Evolutionary conservation across 352 stramenopile genomes (phyloP), one percentile per base, ranked within the genome.

Genomic region (Phytophthora syringae): DNA sequence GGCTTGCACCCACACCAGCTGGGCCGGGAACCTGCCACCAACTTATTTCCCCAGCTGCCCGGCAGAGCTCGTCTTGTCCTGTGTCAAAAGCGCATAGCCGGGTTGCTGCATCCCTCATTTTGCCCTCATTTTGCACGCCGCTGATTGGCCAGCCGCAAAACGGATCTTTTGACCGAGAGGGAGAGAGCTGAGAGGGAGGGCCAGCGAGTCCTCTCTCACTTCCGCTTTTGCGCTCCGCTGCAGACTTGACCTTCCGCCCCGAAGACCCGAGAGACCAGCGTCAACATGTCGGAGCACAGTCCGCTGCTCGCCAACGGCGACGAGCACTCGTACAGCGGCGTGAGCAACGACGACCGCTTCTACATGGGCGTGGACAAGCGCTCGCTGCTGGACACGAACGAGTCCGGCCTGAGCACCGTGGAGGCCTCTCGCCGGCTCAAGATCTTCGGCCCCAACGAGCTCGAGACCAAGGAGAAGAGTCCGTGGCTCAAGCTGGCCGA

Each of bases 381-480:
- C 51, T 77, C 82, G 58, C 79, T 93, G 28, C 69, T 89, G 25
- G 74, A 90, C 60, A 95, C 85, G 47, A 60, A 67, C 22, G 82
- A 80, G 55, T 71, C 72, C 11, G 94, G 94, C 0, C 76, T 98
- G 2, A 95, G 86, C 40, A 88, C 80, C 0, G 85, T 84, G 22
- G 84, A 98, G 66, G 92, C 88, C 9, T 78, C 77, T 39, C 71
- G 80, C 11, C 74, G 76, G 5, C 76, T 97, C 59, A 90, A 94
- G 61, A 53, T 89, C 37, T 97, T 96, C 70, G 95, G 95, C 7
- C 68, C 74, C 21, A 98, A 98, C 66, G 90, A 98, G 57, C 71
- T 98, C 43, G 72, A 64, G 49, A 72, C 32, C 32, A 70, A 70
- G 30, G 76, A 88, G 34, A 81, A 86, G 55, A 79, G 64, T 10